Evolutionary conservation across 768 basidiomycete genomes (phyloP), one percentile per base, ranked within the genome.

Genomic region (Piloderma croceum): DNA sequence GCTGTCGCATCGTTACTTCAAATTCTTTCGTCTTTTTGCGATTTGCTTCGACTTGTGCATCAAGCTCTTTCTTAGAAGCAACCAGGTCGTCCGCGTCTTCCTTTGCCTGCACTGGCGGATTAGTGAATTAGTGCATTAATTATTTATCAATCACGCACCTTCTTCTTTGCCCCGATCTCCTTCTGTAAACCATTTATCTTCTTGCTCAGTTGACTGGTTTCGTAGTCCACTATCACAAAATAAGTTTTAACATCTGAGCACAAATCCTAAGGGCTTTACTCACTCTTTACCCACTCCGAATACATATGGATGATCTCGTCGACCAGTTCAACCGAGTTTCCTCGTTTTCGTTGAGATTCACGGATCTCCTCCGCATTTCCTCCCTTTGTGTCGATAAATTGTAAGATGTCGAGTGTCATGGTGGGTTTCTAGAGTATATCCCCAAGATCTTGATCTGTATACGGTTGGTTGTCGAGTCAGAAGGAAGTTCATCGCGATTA

Each of bases 231-330:
- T 98, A 53, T n/a, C 27, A 17, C 23, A 45, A 24, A 23, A 25
- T 22, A 36, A 19, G n/a, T 44, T 36, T 32, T n/a, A n/a, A n/a
- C n/a, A n/a, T n/a, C n/a, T n/a, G n/a, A n/a, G n/a, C n/a, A 20
- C 19, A 34, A 41, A 10, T 24, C 31, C 35, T 23, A 29, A 34
- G 24, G 47, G 31, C 33, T 41, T 24, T 21, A 77, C 89, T 58
- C 59, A 96, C 96, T 81, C 63, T 90, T 88, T 38, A 90, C 90
- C 91, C 93, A 97, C 50, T 91, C 87, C 7, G 75, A 63, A 55
- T 97, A 96, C 80, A 93, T 81, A 55, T 79, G 77, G 44, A 98
- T 81, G 43, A 97, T 77, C 61, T 98, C 90, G 62, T 97, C 92
- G 12, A 98, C 93, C 50, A 96, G 61, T 61, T 92, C 93, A 38